Evolutionary conservation across 2,329 filamentous ascomycete genomes (phyloP).

Genomic region (Colletotrichum sp.): DNA sequence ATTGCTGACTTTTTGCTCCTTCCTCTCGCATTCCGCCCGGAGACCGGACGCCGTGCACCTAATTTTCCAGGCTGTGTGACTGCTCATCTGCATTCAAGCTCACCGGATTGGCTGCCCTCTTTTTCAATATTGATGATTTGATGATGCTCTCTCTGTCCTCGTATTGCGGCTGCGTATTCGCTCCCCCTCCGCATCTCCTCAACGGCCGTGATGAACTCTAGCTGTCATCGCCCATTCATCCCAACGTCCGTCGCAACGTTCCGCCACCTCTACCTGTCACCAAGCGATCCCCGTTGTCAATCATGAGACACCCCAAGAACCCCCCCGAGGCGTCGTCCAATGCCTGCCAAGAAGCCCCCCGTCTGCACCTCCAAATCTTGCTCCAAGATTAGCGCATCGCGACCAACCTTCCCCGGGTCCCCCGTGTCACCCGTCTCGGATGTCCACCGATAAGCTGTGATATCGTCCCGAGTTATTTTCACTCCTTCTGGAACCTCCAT

Average conservation of each 20-base stretch:
- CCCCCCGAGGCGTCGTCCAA: background rate
- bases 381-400: background rate
- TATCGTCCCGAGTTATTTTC: conserved; percentile 2
- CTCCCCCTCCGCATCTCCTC: background rate
- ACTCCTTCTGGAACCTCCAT: background rate
- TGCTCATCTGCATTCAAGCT: background rate
- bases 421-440: background rate
- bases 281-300: background rate
- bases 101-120: background rate
- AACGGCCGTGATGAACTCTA: background rate
- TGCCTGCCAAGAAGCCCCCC: background rate
- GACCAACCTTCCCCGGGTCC: background rate
- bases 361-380: background rate
- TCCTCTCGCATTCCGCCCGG: background rate
- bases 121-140: background rate
- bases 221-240: background rate
- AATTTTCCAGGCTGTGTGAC: background rate
- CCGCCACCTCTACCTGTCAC: background rate
- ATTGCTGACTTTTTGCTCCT: background rate
- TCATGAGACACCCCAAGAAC: background rate
- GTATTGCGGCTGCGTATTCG: background rate
- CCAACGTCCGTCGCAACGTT: background rate
- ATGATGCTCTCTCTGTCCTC: background rate
- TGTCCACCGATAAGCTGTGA: background rate
- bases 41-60: background rate